Evolutionary conservation across 805 yeast genomes (phyloP).

Genomic region (Saccharomycopsis synnaedendra): DNA sequence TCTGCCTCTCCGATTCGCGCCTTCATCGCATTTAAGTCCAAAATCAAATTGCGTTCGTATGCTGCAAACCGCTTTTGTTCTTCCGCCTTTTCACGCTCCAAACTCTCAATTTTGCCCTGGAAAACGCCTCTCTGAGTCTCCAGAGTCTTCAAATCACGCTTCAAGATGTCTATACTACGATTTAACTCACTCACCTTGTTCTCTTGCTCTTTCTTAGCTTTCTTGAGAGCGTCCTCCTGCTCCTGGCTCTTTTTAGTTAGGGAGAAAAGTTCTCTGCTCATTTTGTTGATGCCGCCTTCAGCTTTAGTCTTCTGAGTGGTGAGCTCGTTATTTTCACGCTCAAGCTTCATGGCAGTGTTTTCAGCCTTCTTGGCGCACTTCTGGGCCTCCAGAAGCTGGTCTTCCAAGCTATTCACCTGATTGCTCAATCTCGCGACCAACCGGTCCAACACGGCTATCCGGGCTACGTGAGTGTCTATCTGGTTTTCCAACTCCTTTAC

Average conservation of each 20-base stretch:
- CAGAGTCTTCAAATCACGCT: constrained; percentile 17
- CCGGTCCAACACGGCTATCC: constrained; percentile 5
- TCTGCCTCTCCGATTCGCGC: constrained; percentile 15
- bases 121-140: constrained; percentile 15
- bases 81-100: constrained; percentile 20
- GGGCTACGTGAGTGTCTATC: constrained; percentile 1
- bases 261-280: constrained; percentile 72
- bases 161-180: constrained; percentile 18
- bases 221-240: constrained; percentile 30
- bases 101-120: constrained; percentile 16
- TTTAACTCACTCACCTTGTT: constrained; percentile 21
- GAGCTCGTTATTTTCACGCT: constrained; percentile 20
- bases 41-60: constrained; percentile 14
- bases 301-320: constrained; percentile 42
- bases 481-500: constrained; percentile 3
- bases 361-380: constrained; percentile 12
- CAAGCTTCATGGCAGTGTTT: constrained; percentile 18
- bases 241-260: constrained; percentile 49
- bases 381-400: constrained; percentile 11
- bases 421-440: constrained; percentile 9
- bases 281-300: constrained; percentile 81
- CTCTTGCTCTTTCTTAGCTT: constrained; percentile 26
- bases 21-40: constrained; percentile 16
- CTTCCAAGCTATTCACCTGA: constrained; percentile 9
- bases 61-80: constrained; percentile 15